These are phyloP conservation scores for Themeda triandra DNA, from an alignment of 176 grass and related monocot species.

Conservation along the genomic window DNA sequence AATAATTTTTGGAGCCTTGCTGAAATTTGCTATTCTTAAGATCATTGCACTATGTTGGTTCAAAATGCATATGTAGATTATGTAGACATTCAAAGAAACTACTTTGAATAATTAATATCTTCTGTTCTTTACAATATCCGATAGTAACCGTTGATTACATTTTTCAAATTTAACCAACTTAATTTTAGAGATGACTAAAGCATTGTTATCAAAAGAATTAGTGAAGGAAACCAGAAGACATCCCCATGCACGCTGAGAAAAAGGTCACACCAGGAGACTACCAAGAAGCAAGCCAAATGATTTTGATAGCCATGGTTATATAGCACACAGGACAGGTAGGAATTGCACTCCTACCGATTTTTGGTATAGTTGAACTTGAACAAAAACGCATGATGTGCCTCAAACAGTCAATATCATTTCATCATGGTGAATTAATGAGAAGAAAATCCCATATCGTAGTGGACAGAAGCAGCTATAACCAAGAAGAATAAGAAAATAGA, in stretches of 20 bases:
- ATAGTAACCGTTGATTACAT: neutral
- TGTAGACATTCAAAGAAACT: slow-evolving; percentile 8
- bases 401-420: neutral
- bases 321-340: neutral
- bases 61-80: neutral
- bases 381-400: neutral
- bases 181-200: neutral
- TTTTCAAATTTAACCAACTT: neutral
- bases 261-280: neutral
- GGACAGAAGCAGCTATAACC: neutral
- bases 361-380: neutral
- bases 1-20: neutral
- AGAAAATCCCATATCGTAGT: neutral
- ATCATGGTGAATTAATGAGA: neutral
- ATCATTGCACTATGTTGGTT: neutral
- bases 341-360: neutral
- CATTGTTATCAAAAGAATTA: neutral
- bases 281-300: neutral
- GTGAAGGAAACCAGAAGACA: neutral
- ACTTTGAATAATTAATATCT: slow-evolving; percentile 6
- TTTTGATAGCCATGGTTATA: neutral
- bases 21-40: neutral
- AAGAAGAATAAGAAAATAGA: neutral
- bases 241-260: neutral
- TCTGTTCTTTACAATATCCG: neutral